Conservation (phyloP, 2,329 filamentous ascomycete genomes). For the Didymosphaeria variabile region DNA sequence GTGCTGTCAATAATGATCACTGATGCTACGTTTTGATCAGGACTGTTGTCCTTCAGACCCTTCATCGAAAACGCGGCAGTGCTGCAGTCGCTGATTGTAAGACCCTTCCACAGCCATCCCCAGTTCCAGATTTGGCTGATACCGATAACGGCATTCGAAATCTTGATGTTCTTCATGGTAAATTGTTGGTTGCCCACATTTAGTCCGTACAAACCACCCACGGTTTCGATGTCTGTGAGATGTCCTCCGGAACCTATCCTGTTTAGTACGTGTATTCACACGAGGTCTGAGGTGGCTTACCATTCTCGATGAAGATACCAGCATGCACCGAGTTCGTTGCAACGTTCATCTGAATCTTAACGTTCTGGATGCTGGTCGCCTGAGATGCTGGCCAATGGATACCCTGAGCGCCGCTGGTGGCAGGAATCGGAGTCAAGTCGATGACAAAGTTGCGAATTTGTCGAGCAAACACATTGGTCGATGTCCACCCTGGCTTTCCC, state of each 20-base stretch:
- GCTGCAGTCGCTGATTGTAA: constrained; percentile 62
- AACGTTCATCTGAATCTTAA: constrained; percentile 54
- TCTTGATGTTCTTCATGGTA: constrained; percentile 66
- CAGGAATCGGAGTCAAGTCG: constrained; percentile 64
- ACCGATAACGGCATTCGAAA: constrained; percentile 61
- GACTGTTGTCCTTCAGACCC: constrained; percentile 32
- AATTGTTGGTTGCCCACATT: constrained; percentile 62
- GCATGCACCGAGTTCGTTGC: constrained; percentile 57
- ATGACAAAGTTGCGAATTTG: constrained; percentile 71
- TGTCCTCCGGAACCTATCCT: constrained; percentile 54
- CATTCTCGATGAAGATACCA: constrained; percentile 59
- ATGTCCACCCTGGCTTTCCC: constrained; percentile 54
- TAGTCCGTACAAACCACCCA: constrained; percentile 54
- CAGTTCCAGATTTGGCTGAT: constrained; percentile 69
- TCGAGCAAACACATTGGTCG: constrained; percentile 71
- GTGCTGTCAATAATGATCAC: constrained; percentile 66
- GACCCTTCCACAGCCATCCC: constrained; percentile 65
- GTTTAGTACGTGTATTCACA: background rate
- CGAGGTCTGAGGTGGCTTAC: constrained; percentile 16
- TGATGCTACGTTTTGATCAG: constrained; percentile 59
- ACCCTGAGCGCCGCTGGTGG: constrained; percentile 56
- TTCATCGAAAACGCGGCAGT: constrained; percentile 66
- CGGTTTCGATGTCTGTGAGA: constrained; percentile 57
- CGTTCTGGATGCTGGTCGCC: constrained; percentile 58
- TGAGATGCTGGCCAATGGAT: constrained; percentile 60